Evolutionary conservation across 2,329 filamentous ascomycete species (phyloP).

Genomic region (Sclerotiophoma versabilis): DNA sequence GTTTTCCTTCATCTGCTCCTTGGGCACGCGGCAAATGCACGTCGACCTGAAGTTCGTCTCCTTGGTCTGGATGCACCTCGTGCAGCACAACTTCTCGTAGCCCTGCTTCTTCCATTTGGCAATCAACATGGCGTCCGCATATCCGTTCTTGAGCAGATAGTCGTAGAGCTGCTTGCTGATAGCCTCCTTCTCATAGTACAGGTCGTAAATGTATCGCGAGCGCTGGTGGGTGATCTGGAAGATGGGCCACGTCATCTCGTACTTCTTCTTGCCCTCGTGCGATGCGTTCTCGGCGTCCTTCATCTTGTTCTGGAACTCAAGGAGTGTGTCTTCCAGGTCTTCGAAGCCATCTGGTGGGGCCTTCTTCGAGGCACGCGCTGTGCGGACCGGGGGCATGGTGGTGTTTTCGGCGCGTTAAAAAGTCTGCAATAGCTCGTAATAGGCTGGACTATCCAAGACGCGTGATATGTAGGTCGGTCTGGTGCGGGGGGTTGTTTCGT

Average conservation of each 20-base stretch:
- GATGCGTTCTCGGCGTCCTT: slow-evolving; percentile 93
- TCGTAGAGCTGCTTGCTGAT: slow-evolving; percentile 93
- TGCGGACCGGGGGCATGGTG: slow-evolving; percentile 78
- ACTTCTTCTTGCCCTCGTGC: slow-evolving; percentile 78
- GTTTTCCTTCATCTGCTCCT: slow-evolving; percentile 86
- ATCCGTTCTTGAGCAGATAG: slow-evolving; percentile 94
- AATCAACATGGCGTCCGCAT: slow-evolving; percentile 93
- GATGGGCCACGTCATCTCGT: slow-evolving; percentile 95
- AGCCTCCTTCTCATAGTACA: slow-evolving; percentile 97
- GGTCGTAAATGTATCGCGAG: slow-evolving; percentile 91
- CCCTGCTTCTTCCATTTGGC: slow-evolving; percentile 99
- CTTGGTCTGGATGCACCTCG: slow-evolving; percentile 98
- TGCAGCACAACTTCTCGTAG: slow-evolving; percentile 97
- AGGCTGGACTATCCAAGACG: not conserved
- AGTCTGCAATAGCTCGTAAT: no score
- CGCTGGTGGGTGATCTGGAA: slow-evolving; percentile 97
- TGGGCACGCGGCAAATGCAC: slow-evolving; percentile 94
- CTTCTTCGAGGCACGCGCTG: slow-evolving; percentile 74
- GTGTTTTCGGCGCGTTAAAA: not conserved
- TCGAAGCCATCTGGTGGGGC: slow-evolving; percentile 85
- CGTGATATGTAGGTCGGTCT: not conserved
- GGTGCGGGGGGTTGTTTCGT: not conserved
- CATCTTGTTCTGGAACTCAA: slow-evolving; percentile 90
- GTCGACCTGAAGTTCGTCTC: slow-evolving; percentile 99
- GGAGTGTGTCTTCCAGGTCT: slow-evolving; percentile 85